A percentile compares a stretch with the other conserved stretches of the same genome.
Conservation (phyloP, 768 basidiomycete species). For the Leccinum boreale region DNA sequence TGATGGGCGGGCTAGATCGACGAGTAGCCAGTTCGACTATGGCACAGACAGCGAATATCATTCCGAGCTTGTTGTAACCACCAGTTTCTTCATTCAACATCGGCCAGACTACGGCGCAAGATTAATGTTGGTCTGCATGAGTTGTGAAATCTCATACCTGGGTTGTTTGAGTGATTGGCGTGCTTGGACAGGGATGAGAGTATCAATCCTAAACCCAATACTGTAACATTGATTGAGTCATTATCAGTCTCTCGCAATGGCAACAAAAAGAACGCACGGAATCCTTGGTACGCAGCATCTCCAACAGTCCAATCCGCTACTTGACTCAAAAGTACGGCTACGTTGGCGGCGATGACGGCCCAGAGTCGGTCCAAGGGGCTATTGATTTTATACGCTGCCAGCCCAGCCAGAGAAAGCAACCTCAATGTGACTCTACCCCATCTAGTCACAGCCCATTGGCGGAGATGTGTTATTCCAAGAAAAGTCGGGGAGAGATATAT, state of each 20-base stretch:
- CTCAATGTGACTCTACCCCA: conserved; percentile 50
- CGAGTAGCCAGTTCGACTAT: conserved; percentile 54
- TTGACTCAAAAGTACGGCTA: conserved; percentile 46
- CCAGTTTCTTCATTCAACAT: conserved; percentile 63
- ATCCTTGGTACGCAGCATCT: conserved; percentile 44
- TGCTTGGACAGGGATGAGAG: conserved; percentile 70
- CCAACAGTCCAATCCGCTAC: conserved; percentile 52
- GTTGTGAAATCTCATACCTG: conserved; percentile 38
- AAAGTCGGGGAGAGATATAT: conserved; percentile 67
- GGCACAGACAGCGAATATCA: conserved; percentile 55
- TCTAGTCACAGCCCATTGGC: conserved; percentile 44
- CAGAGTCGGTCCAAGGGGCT: conserved; percentile 54
- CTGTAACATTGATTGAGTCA: conserved; percentile 34
- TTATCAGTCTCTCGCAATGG: not conserved
- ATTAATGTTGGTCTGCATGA: conserved; percentile 3
- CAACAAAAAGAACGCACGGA: conserved; percentile 36
- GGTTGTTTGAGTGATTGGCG: conserved; percentile 77
- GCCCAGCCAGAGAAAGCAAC: conserved; percentile 46
- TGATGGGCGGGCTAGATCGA: conserved; percentile 17
- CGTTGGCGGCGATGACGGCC: conserved; percentile 53
- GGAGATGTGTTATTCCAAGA: conserved; percentile 46
- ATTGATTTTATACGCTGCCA: conserved; percentile 50
- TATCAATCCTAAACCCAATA: conserved; percentile 63
- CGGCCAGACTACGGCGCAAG: conserved; percentile 61
- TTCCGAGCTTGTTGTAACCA: conserved; percentile 67